These are phyloP conservation scores for Hypoxylon crocopeplum DNA, from an alignment of 495 filamentous ascomycete species.

Conservation along the genomic window DNA sequence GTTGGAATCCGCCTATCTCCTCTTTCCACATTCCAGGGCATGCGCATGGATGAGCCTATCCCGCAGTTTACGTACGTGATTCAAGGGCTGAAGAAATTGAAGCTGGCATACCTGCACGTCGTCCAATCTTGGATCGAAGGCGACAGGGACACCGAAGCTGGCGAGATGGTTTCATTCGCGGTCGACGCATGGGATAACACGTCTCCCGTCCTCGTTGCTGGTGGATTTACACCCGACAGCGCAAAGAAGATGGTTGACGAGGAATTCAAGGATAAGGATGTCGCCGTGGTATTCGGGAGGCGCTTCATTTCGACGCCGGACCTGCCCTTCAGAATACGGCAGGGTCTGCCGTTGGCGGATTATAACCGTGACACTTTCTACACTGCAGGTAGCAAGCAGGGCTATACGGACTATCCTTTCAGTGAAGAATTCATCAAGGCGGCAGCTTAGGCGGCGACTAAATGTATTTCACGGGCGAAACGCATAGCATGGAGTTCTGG, in stretches of 20 bases:
- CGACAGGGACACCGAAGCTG: neutral
- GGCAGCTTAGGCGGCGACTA: slow-evolving; percentile 11
- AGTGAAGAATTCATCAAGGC: slow-evolving; percentile 37
- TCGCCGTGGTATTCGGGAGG: slow-evolving; percentile 61
- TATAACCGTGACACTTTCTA: slow-evolving; percentile 69
- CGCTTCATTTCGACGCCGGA: slow-evolving; percentile 73
- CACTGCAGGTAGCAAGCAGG: slow-evolving; percentile 47
- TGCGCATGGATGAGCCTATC: slow-evolving; percentile 58
- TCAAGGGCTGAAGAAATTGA: slow-evolving; percentile 52
- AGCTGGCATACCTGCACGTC: slow-evolving; percentile 68
- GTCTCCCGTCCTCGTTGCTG: slow-evolving; percentile 36
- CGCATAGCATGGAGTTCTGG: no score
- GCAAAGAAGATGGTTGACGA: slow-evolving; percentile 56
- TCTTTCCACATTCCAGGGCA: slow-evolving; percentile 66
- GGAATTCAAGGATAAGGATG: slow-evolving; percentile 57
- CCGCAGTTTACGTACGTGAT: slow-evolving; percentile 65
- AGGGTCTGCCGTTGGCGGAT: slow-evolving; percentile 55
- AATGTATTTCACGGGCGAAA: no score
- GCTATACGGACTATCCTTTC: slow-evolving; percentile 68
- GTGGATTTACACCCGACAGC: slow-evolving; percentile 30
- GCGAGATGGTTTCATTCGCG: slow-evolving; percentile 30
- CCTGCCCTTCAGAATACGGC: slow-evolving; percentile 62
- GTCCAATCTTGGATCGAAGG: slow-evolving; percentile 55
- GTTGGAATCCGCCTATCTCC: slow-evolving; percentile 68
- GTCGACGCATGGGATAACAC: slow-evolving; percentile 33